phyloP scores from a whole-genome alignment of 768 basidiomycete species.

The Tylopilus rubrobrunneus region DNA sequence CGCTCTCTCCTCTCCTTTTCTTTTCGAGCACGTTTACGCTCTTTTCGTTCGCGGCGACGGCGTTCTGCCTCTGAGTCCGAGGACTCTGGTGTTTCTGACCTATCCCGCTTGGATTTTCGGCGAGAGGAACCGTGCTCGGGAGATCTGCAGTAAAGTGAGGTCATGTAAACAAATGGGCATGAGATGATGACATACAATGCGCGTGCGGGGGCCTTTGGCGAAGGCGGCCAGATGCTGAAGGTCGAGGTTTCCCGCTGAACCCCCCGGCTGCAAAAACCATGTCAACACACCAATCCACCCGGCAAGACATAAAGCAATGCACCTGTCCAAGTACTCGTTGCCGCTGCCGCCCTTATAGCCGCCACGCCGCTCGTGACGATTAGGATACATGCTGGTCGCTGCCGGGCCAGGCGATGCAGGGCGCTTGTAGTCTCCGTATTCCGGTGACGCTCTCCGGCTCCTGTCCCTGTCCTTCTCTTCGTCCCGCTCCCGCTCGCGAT shows the following conservation, averaged over 20 bases:
- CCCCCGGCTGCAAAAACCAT: conserved; percentile 52
- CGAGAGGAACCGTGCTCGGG: conserved; percentile 48
- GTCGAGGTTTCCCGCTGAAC: conserved; percentile 56
- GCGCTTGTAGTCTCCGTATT: conserved; percentile 56
- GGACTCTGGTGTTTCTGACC: conserved; percentile 40
- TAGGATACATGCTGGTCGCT: conserved; percentile 55
- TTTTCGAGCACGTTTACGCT: conserved; percentile 51
- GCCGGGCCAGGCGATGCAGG: conserved; percentile 37
- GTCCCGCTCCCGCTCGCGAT: conserved; percentile 24
- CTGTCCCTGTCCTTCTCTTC: conserved; percentile 14
- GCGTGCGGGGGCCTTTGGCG: conserved; percentile 66
- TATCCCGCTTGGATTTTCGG: conserved; percentile 58
- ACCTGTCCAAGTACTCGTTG: conserved; percentile 69
- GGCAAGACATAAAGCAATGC: conserved; percentile 14
- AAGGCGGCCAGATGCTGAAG: conserved; percentile 76
- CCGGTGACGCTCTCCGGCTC: conserved; percentile 45
- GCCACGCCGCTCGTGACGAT: conserved; percentile 29
- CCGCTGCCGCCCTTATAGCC: conserved; percentile 35
- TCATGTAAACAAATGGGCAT: not conserved
- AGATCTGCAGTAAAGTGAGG: conserved; percentile 39
- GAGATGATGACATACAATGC: conserved; percentile 41
- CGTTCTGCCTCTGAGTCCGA: conserved; percentile 56
- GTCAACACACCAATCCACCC: not conserved
- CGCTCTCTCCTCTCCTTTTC: conserved; percentile 44
- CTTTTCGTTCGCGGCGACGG: conserved; percentile 54